Percentiles rank a stretch among this genome's conserved stretches.
Conservation (phyloP, 2,329 filamentous ascomycete species). For the Trichoderma koningii region DNA sequence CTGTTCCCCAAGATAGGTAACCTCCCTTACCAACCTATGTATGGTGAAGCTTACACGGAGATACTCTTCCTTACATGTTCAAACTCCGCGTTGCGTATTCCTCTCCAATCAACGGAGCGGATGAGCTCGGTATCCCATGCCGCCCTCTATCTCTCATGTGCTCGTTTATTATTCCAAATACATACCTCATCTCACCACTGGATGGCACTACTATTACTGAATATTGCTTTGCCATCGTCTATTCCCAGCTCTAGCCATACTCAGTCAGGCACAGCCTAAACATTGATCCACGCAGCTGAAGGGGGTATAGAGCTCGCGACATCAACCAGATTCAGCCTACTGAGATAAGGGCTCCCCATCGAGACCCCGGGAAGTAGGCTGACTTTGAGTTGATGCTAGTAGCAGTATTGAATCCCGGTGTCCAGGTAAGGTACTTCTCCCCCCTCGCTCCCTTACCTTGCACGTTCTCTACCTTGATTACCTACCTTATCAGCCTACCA, state of each 20-base stretch:
- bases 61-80: neutral
- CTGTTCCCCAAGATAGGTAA: neutral
- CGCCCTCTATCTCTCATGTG: neutral
- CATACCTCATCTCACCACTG: too few species aligned
- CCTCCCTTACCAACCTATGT: too few species aligned
- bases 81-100: neutral
- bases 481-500: too few species aligned
- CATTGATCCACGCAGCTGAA: neutral
- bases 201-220: too few species aligned
- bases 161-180: neutral
- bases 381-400: slow-evolving; percentile 9
- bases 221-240: too few species aligned
- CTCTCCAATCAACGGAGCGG: neutral
- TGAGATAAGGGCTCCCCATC: too few species aligned
- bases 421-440: too few species aligned
- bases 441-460: too few species aligned
- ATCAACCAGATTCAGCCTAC: neutral
- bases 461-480: too few species aligned
- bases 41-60: neutral
- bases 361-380: neutral
- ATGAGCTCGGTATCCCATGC: neutral
- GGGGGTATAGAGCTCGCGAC: neutral
- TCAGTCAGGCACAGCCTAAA: neutral
- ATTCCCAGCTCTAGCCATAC: too few species aligned
- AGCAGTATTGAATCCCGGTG: neutral